Conservation (phyloP, 2,329 filamentous ascomycete species). For the Fusarium concolor region DNA sequence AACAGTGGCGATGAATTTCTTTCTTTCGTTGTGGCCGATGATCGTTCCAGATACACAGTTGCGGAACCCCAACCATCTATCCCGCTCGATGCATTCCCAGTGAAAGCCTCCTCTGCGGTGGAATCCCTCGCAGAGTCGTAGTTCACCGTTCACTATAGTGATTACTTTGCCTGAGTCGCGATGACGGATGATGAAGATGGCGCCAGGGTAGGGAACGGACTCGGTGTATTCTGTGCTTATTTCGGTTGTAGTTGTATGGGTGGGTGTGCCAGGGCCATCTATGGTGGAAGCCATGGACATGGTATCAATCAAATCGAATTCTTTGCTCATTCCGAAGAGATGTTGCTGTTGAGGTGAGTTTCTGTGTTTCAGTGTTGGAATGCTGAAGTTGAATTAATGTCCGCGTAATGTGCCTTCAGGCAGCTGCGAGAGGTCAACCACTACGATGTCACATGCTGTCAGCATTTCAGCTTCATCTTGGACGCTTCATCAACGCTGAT, state of each 20-base stretch:
- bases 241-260: conserved; percentile 27
- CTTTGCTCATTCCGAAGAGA: conserved; percentile 24
- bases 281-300: conserved; percentile 39
- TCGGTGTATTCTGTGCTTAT: conserved; percentile 12
- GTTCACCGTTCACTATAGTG: conserved; percentile 48
- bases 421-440: neutral
- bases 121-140: conserved; percentile 40
- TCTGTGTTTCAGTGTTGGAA: neutral
- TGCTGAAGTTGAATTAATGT: neutral
- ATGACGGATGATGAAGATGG: conserved; percentile 50
- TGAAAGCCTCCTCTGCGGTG: conserved; percentile 43
- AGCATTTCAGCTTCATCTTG: neutral
- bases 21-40: conserved; percentile 49
- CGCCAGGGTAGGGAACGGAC: conserved; percentile 43
- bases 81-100: conserved; percentile 53
- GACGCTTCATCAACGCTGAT: neutral
- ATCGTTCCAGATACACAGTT: conserved; percentile 50
- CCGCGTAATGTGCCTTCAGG: conserved; percentile 2
- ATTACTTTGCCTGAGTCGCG: conserved; percentile 43
- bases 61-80: conserved; percentile 54
- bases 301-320: conserved; percentile 28
- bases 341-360: neutral
- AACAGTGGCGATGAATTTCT: conserved; percentile 40
- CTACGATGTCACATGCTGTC: neutral
- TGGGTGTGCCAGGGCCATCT: conserved; percentile 31